A percentile compares a stretch with the other conserved stretches of the same genome.
These are phyloP conservation scores for Cryphonectria parasitica DNA, from an alignment of 2,329 filamentous ascomycete species.

Conservation along the genomic window DNA sequence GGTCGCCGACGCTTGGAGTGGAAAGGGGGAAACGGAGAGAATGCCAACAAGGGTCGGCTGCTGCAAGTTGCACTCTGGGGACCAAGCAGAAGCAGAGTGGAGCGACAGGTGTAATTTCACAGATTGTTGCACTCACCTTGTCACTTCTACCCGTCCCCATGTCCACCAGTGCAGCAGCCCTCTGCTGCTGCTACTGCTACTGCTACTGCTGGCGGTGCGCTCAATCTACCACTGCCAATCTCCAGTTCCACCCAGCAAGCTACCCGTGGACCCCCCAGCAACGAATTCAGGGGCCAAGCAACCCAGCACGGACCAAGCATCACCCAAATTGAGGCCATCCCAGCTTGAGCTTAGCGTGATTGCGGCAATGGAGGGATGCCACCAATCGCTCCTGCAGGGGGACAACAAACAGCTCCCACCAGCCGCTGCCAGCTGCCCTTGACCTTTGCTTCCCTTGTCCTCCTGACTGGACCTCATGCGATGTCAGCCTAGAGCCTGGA, in stretches of 20 bases:
- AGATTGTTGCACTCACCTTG: slow-evolving; percentile 19
- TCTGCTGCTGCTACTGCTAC: not conserved
- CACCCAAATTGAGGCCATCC: slow-evolving; percentile 10
- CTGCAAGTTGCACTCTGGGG: slow-evolving; percentile 17
- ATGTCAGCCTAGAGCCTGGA: slow-evolving; percentile 1
- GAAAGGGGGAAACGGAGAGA: slow-evolving; percentile 28
- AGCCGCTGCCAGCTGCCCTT: slow-evolving; percentile 15
- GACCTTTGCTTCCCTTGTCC: not conserved
- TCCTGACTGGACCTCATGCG: not conserved
- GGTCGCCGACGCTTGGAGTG: slow-evolving; percentile 25
- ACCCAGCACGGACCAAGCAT: slow-evolving; percentile 10
- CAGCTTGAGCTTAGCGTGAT: slow-evolving; percentile 12
- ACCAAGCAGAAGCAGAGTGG: slow-evolving; percentile 20
- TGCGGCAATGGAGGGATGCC: not conserved
- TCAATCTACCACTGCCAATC: slow-evolving; percentile 1
- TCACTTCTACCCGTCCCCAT: slow-evolving; percentile 22
- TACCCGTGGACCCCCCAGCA: not conserved
- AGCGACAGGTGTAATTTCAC: slow-evolving; percentile 29
- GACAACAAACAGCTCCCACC: not conserved
- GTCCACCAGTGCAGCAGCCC: slow-evolving; percentile 1
- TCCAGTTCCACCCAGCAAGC: slow-evolving; percentile 12
- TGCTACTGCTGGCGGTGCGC: not conserved
- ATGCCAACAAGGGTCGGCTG: slow-evolving; percentile 28
- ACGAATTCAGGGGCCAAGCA: slow-evolving; percentile 18
- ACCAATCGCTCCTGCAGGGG: not conserved